Evolutionary conservation across 345 rosid genomes (phyloP).

Genomic region (Eucalyptus regnans): DNA sequence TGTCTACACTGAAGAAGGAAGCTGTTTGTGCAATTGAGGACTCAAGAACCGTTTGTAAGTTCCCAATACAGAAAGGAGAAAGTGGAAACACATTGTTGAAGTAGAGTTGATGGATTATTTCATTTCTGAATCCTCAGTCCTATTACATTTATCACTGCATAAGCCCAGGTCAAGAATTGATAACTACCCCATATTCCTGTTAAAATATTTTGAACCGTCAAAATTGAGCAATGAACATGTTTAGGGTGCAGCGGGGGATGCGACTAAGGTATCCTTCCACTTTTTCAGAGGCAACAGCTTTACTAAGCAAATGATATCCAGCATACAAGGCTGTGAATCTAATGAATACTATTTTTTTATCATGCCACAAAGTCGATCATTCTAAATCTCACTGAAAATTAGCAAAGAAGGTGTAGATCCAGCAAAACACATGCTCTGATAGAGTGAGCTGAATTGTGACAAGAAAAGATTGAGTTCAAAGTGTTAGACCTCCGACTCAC

Average conservation of each 20-base stretch:
- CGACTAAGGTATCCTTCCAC: not conserved
- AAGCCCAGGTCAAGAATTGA: not conserved
- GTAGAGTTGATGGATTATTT: not conserved
- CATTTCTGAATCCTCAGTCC: not conserved
- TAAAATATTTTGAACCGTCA: not conserved
- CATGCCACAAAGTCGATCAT: not conserved
- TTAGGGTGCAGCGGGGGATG: not conserved
- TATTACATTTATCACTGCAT: not conserved
- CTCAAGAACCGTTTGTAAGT: not conserved
- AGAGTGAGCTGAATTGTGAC: not conserved
- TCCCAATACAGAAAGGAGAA: not conserved
- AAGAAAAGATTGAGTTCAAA: not conserved
- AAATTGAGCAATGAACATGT: not conserved
- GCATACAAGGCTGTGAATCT: not conserved
- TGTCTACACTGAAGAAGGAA: not conserved
- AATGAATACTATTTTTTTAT: not conserved
- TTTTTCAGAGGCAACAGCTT: not conserved
- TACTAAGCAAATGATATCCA: not conserved
- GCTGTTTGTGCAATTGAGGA: not conserved
- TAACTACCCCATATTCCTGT: not conserved
- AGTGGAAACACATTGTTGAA: not conserved
- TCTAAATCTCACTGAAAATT: not conserved
- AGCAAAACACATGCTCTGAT: not conserved
- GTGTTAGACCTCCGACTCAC: slow-evolving; percentile 44
- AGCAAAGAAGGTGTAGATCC: not conserved